A percentile compares a stretch with the other conserved stretches of the same genome.
Evolutionary conservation across 306 rosid species (phyloP).

Genomic region (Prunus campanulata): DNA sequence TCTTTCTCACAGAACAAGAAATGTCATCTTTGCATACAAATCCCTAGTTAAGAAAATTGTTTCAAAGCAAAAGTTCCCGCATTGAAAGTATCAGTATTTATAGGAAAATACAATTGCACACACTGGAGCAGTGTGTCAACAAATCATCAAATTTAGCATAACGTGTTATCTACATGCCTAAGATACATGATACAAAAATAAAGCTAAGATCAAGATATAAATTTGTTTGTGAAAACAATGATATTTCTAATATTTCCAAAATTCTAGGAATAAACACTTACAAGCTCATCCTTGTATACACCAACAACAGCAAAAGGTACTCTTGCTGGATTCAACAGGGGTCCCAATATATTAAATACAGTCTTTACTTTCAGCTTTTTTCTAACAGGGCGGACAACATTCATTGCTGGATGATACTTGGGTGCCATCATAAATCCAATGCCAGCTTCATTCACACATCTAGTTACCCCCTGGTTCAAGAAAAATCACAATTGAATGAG

Average conservation of each 20-base stretch:
- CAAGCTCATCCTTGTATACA: conserved; percentile 77
- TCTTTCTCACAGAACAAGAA: neutral
- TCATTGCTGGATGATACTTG: conserved; percentile 87
- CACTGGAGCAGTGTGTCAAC: neutral
- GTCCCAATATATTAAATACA: conserved; percentile 86
- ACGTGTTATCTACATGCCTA: neutral
- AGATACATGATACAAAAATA: neutral
- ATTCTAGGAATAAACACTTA: conserved; percentile 25
- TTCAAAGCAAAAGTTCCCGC: neutral
- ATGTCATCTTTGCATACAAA: neutral
- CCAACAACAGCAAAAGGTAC: conserved; percentile 95
- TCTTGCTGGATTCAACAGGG: conserved; percentile 89
- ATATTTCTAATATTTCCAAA: neutral
- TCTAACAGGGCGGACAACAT: conserved; percentile 73
- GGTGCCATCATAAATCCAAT: conserved; percentile 97
- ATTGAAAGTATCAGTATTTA: neutral
- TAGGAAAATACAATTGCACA: neutral
- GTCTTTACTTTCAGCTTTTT: conserved; percentile 82
- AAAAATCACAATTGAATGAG: conserved; percentile 9
- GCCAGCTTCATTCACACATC: conserved; percentile 75
- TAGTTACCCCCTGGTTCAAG: conserved; percentile 60
- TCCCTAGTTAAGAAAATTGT: neutral
- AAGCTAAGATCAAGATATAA: neutral
- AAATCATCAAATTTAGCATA: neutral
- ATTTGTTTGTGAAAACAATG: neutral